These are phyloP conservation scores for Cercospora brassicicola DNA, from an alignment of 2,329 filamentous ascomycete species.

Conservation along the genomic window DNA sequence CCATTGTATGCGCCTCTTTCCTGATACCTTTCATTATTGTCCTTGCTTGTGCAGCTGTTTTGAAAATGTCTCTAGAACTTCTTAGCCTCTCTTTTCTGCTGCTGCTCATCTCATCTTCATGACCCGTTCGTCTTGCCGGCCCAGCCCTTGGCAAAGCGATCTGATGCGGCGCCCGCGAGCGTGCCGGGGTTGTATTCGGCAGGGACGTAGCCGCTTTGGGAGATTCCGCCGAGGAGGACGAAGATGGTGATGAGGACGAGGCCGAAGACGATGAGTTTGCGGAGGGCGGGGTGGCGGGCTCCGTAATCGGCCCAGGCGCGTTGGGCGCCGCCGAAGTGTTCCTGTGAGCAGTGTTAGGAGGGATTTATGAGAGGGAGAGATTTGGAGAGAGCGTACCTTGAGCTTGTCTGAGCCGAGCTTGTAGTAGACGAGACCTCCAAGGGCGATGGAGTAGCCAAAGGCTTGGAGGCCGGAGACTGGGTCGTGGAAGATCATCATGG, in stretches of 20 bases:
- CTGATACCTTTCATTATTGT: not conserved
- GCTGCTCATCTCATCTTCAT: slow-evolving; percentile 4
- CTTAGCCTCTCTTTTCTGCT: not conserved
- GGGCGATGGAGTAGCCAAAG: slow-evolving; percentile 79
- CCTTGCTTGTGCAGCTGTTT: not conserved
- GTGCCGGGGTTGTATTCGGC: slow-evolving; percentile 29
- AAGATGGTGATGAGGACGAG: slow-evolving; percentile 65
- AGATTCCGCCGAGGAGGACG: slow-evolving; percentile 61
- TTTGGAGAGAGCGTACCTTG: slow-evolving; percentile 45
- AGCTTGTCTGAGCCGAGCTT: slow-evolving; percentile 82
- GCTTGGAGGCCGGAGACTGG: slow-evolving; percentile 73
- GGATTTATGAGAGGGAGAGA: not conserved
- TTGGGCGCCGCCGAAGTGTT: slow-evolving; percentile 68
- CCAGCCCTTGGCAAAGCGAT: slow-evolving; percentile 20
- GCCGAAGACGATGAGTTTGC: slow-evolving; percentile 73
- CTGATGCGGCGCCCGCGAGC: slow-evolving; percentile 14
- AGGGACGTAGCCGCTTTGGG: slow-evolving; percentile 30
- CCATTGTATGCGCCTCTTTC: not conserved
- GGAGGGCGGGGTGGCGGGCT: slow-evolving; percentile 69
- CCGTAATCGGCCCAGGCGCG: slow-evolving; percentile 88
- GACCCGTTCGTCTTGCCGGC: slow-evolving; percentile 22
- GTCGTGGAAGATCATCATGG: slow-evolving; percentile 79
- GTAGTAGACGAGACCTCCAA: slow-evolving; percentile 79
- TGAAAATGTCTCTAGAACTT: not conserved
- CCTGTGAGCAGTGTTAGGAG: slow-evolving; percentile 39